Evolutionary conservation across 257 asterid genomes (phyloP).

Genomic region (Leonotis leonurus): DNA sequence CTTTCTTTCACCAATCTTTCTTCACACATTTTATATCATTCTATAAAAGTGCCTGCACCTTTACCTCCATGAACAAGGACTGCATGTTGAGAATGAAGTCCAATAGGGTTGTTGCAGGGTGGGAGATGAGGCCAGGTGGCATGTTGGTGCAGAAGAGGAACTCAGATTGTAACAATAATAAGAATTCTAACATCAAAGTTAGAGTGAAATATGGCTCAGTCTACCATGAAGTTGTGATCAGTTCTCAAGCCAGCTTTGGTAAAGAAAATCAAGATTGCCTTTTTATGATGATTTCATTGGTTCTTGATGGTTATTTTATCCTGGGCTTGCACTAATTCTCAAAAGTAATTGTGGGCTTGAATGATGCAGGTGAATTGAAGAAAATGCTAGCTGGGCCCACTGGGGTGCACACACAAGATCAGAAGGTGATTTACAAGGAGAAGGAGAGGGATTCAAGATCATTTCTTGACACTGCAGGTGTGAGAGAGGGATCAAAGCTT

Average conservation of each 20-base stretch:
- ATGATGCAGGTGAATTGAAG: constrained; percentile 76
- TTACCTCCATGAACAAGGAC: constrained; percentile 33
- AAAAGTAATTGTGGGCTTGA: neutral
- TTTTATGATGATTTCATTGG: neutral
- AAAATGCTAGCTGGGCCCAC: constrained; percentile 59
- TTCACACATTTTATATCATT: too few species aligned
- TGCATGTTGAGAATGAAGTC: constrained; percentile 49
- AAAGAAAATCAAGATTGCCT: neutral
- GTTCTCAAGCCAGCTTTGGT: constrained; percentile 87
- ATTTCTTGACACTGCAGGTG: constrained; percentile 68
- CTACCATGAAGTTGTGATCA: constrained; percentile 52
- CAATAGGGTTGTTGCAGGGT: constrained; percentile 24
- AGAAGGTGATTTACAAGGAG: constrained; percentile 58
- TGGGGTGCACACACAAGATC: constrained; percentile 62
- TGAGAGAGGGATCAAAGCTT: constrained; percentile 63
- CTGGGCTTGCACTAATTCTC: too few species aligned
- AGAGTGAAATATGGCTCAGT: constrained; percentile 60
- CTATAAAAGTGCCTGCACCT: too few species aligned
- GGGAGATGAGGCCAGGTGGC: constrained; percentile 88
- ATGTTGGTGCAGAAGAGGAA: constrained; percentile 83
- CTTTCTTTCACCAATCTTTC: too few species aligned
- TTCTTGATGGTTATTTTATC: too few species aligned
- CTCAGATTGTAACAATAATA: constrained; percentile 58
- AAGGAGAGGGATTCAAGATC: constrained; percentile 65
- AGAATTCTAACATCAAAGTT: constrained; percentile 39